These are phyloP conservation scores for Ceratobasidium sp. DNA, from an alignment of 1,284 basidiomycete species.

Conservation along the genomic window DNA sequence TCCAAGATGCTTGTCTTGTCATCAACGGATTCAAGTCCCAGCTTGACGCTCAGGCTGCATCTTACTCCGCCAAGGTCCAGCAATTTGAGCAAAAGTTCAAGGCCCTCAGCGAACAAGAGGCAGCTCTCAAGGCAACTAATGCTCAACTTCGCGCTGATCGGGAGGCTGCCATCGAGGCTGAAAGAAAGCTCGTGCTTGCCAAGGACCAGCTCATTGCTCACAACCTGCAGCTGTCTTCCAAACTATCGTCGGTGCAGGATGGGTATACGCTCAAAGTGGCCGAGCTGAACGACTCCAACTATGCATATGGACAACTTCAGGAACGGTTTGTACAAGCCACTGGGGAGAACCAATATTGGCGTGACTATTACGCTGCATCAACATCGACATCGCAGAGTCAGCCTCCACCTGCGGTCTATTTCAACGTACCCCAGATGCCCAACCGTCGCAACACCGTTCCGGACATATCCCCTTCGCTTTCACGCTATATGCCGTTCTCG, in stretches of 20 bases:
- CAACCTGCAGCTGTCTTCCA: slow-evolving; percentile 6
- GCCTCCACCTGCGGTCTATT: slow-evolving; percentile 6
- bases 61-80: neutral
- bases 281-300: slow-evolving; percentile 14
- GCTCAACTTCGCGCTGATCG: neutral
- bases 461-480: neutral
- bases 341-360: slow-evolving; percentile 23
- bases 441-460: slow-evolving; percentile 26
- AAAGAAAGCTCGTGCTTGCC: slow-evolving; percentile 3
- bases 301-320: slow-evolving; percentile 2
- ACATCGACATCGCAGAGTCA: neutral
- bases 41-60: neutral
- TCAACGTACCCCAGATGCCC: slow-evolving; percentile 8
- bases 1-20: neutral
- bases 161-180: neutral
- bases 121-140: neutral
- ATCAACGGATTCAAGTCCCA: neutral
- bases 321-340: neutral
- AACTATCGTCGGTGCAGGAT: slow-evolving; percentile 6
- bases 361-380: slow-evolving; percentile 4
- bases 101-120: slow-evolving; percentile 12
- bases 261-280: slow-evolving; percentile 5
- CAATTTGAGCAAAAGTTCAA: slow-evolving; percentile 19
- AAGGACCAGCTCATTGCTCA: neutral
- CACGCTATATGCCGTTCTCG: neutral